Evolutionary conservation across 768 basidiomycete genomes (phyloP), one percentile per base, ranked within the genome.

Genomic region (Tulasnella sp.): DNA sequence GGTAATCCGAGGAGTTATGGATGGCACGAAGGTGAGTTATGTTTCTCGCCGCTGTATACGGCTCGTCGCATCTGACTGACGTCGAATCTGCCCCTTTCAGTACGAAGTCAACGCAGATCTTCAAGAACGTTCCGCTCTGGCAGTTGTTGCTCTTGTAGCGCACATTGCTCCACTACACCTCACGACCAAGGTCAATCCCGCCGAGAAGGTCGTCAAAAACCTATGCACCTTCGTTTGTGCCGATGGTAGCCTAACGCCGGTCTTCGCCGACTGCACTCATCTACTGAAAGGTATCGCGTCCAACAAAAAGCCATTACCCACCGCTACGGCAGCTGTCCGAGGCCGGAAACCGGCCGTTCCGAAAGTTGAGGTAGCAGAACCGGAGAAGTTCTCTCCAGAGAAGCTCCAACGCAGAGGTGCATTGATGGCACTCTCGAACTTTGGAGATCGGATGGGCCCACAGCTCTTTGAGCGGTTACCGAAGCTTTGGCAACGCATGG

Each of bases 121-220:
- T 3, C 96, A 99, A 70, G 81, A 75, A 24, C 88, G 95, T 10
- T 90, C 92, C 0, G 95, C 95, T 0, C 75, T 75, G 0, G 84
- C 92, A 0, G 86, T 98, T 15, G 87, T 93, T 3, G 79, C 83
- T 4, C 93, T 99, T 72, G 81, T 97, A 64, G 82, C 85, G 59
- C 89, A 90, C 68, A 96, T 91, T 70, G 78, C 83, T 2, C 65
- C 73, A 4, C 69, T 71, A 1, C 50, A 74, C 75, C 67, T 82
- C 80, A 68, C 68, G 7, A 78, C 82, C 47, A 81, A 91, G 51
- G 70, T 78, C 30, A 90, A 93, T 67, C 93, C 95, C 2, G 86
- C 88, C 1, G 90, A 93, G 66, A 99, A 99, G 76, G 90, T 99
- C 59, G 83, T 98, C 64, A 92, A 91, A 74, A 99, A 99, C 69